Conservation (phyloP, 257 asterid genomes). For the Solanum habrochaites region DNA sequence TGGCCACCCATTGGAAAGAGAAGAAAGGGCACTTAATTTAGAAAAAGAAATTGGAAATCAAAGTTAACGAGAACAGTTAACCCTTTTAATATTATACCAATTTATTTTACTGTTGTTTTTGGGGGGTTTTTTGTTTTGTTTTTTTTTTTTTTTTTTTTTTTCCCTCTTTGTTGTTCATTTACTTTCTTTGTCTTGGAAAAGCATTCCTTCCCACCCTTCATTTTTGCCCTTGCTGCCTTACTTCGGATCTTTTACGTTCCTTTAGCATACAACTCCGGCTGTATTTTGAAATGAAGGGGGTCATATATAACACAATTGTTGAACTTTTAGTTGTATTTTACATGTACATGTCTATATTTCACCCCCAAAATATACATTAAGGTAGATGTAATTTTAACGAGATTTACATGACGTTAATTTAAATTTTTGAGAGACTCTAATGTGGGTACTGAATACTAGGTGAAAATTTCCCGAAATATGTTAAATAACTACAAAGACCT, state of each 20-base stretch:
- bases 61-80: conserved; percentile 43
- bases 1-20: conserved; percentile 24
- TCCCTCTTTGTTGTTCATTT: too few species aligned
- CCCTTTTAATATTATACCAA: background rate
- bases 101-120: background rate
- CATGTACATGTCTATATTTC: background rate
- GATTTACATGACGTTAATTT: background rate
- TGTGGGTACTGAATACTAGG: background rate
- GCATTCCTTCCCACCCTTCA: too few species aligned
- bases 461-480: background rate
- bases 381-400: background rate
- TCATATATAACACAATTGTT: background rate
- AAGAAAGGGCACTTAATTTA: conserved; percentile 18
- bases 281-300: background rate
- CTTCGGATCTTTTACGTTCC: too few species aligned
- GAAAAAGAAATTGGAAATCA: conserved; percentile 40
- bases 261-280: background rate
- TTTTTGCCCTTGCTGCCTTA: too few species aligned
- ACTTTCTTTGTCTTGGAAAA: background rate
- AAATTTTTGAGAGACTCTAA: background rate
- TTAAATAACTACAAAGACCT: background rate
- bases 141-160: too few species aligned
- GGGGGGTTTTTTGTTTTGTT: too few species aligned
- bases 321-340: background rate
- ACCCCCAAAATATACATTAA: background rate